Conservation (phyloP, 768 basidiomycete genomes). For the Symmetrospora coprosmae region DNA sequence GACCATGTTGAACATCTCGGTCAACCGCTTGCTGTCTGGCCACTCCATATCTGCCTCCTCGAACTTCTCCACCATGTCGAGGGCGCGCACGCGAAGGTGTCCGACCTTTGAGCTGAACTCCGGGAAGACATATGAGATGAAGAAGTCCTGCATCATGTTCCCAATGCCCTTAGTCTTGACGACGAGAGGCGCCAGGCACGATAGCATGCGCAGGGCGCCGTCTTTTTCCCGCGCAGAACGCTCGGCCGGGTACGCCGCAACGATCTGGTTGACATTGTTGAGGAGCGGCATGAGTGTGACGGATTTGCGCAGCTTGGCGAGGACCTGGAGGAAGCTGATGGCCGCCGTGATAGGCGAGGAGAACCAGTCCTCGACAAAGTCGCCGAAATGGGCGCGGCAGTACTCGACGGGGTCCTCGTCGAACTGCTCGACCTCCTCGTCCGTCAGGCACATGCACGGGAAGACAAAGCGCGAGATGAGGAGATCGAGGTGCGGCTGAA, state of each 20-base stretch:
- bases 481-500: slow-evolving; percentile 68
- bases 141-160: slow-evolving; percentile 60
- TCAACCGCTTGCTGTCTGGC: slow-evolving; percentile 45
- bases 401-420: slow-evolving; percentile 71
- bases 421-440: slow-evolving; percentile 56
- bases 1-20: neutral
- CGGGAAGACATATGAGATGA: slow-evolving; percentile 58
- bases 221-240: slow-evolving; percentile 52
- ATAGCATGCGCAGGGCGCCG: slow-evolving; percentile 71
- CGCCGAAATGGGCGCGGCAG: slow-evolving; percentile 56
- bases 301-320: slow-evolving; percentile 66
- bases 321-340: slow-evolving; percentile 55
- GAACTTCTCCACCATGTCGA: slow-evolving; percentile 63
- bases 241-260: slow-evolving; percentile 27
- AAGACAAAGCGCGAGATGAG: slow-evolving; percentile 71
- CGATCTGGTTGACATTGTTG: slow-evolving; percentile 57
- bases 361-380: slow-evolving; percentile 65
- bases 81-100: slow-evolving; percentile 65
- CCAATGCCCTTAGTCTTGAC: slow-evolving; percentile 65
- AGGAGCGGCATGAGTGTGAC: slow-evolving; percentile 68
- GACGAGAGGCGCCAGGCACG: slow-evolving; percentile 60
- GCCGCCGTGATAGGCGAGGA: slow-evolving; percentile 66
- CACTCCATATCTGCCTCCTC: slow-evolving; percentile 57
- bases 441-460: slow-evolving; percentile 69
- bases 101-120: slow-evolving; percentile 54